phyloP scores from a whole-genome alignment of 805 yeast species.

The Metschnikowia cerradonensis region DNA sequence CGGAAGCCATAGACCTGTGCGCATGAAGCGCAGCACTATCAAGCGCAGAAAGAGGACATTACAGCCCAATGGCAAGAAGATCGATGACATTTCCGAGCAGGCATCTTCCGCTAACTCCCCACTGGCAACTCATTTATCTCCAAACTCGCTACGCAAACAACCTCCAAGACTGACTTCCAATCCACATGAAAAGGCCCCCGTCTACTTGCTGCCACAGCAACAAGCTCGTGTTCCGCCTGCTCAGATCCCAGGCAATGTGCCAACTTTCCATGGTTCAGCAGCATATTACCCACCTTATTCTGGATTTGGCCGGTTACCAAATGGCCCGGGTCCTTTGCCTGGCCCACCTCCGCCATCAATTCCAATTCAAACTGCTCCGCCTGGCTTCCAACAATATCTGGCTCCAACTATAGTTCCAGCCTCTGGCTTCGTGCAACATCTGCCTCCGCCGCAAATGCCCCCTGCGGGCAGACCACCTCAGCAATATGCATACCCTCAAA shows the following conservation, averaged over 20 bases:
- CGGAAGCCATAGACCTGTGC: constrained; percentile 72
- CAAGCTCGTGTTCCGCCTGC: not conserved
- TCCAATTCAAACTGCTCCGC: not conserved
- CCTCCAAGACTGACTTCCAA: not conserved
- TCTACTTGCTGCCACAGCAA: constrained; percentile 2
- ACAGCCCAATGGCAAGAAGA: not conserved
- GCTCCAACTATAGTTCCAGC: not conserved
- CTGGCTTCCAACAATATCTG: constrained; percentile 1
- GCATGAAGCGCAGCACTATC: constrained; percentile 67
- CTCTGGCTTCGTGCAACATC: constrained; percentile 1
- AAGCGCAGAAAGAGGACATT: constrained; percentile 62
- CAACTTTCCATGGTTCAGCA: not conserved
- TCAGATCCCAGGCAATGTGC: not conserved
- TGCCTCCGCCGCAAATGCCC: constrained; percentile 2
- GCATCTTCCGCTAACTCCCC: not conserved
- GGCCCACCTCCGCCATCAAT: constrained; percentile 35
- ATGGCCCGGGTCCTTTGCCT: constrained; percentile 42
- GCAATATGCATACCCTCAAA: constrained; percentile 1
- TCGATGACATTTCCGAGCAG: constrained; percentile 1
- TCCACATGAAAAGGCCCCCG: not conserved
- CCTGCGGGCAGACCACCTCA: not conserved
- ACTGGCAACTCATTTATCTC: not conserved
- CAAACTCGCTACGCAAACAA: not conserved
- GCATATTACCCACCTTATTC: constrained; percentile 32
- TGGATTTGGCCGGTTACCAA: constrained; percentile 34